A percentile compares a stretch with the other conserved stretches of the same genome.
Evolutionary conservation across 2,329 filamentous ascomycete species (phyloP).

Genomic region (Pseudogymnoascus sp.): DNA sequence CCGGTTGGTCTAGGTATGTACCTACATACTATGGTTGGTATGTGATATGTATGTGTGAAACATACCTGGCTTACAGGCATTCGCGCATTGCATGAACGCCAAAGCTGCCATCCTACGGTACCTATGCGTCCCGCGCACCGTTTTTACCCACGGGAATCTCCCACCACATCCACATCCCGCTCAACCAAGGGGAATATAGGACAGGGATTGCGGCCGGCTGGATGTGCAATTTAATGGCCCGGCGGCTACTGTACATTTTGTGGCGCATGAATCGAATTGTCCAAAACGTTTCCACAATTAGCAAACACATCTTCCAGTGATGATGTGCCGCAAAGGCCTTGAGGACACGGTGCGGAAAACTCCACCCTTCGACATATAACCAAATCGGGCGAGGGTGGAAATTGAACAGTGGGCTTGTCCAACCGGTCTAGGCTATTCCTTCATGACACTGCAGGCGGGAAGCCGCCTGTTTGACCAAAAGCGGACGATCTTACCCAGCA

Average conservation of each 20-base stretch:
- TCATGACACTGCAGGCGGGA: background rate
- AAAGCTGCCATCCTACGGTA: background rate
- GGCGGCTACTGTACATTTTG: background rate
- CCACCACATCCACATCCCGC: background rate
- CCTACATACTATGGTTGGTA: background rate
- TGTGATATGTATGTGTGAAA: slow-evolving; percentile 3
- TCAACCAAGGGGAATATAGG: background rate
- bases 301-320: background rate
- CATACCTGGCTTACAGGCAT: slow-evolving; percentile 2
- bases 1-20: background rate
- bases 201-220: slow-evolving; percentile 1
- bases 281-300: background rate
- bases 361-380: background rate
- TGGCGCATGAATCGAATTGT: background rate
- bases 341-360: background rate
- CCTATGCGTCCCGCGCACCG: background rate
- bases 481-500: background rate
- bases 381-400: background rate
- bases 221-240: background rate
- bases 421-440: slow-evolving; percentile 6
- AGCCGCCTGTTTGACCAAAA: background rate
- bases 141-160: background rate
- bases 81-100: slow-evolving; percentile 2
- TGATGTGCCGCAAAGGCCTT: background rate
- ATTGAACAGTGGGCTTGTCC: background rate